phyloP scores from a whole-genome alignment of 306 rosid genomes.

The Vigna mungo region DNA sequence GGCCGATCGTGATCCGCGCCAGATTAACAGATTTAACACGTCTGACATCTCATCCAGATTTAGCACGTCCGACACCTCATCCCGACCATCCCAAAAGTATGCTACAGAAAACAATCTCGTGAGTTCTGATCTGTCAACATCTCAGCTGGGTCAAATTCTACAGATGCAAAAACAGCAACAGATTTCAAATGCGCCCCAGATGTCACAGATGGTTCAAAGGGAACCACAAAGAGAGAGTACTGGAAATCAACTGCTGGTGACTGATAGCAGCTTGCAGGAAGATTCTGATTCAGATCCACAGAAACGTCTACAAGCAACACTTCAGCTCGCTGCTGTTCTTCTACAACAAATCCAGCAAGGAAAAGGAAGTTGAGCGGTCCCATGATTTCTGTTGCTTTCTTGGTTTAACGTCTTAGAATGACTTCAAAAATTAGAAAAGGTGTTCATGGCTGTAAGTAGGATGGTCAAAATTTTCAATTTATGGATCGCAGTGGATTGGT shows the following conservation, averaged over 20 bases:
- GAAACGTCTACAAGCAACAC: slow-evolving; percentile 89
- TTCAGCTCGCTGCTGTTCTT: slow-evolving; percentile 93
- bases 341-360: slow-evolving; percentile 96
- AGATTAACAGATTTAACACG: slow-evolving; percentile 47
- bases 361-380: slow-evolving; percentile 63
- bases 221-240: slow-evolving; percentile 63
- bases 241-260: slow-evolving; percentile 59
- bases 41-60: slow-evolving; percentile 53
- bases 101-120: slow-evolving; percentile 53
- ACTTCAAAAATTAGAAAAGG: too few relatives aligned
- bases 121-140: slow-evolving; percentile 55
- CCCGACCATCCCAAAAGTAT: slow-evolving; percentile 59
- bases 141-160: slow-evolving; percentile 63
- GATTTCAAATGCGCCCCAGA: slow-evolving; percentile 48
- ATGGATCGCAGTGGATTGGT: slow-evolving; percentile 31
- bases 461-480: slow-evolving; percentile 13
- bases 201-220: slow-evolving; percentile 59
- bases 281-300: slow-evolving; percentile 83
- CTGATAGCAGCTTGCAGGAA: slow-evolving; percentile 51
- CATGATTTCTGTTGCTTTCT: slow-evolving; percentile 15
- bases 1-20: slow-evolving; percentile 68
- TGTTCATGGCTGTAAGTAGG: slow-evolving; percentile 17
- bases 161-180: slow-evolving; percentile 68
- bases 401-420: slow-evolving; percentile 6
- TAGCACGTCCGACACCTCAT: slow-evolving; percentile 52